Percentiles rank a stretch among this genome's conserved stretches.
These are phyloP conservation scores for Letharia columbiana DNA, from an alignment of 495 filamentous ascomycete species.

Conservation along the genomic window DNA sequence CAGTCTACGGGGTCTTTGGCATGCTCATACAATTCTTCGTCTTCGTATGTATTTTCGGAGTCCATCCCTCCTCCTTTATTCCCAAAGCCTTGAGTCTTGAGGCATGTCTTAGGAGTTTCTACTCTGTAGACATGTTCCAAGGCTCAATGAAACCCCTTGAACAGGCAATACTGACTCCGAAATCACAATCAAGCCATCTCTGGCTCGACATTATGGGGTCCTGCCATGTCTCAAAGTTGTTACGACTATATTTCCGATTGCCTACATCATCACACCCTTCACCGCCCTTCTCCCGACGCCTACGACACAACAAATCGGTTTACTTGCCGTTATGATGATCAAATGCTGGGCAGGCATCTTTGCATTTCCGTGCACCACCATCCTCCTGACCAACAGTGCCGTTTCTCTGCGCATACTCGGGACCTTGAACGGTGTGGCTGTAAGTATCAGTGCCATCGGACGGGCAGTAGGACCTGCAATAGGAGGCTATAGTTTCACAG, in stretches of 20 bases:
- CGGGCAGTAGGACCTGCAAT: constrained; percentile 67
- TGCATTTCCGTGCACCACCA: constrained; percentile 80
- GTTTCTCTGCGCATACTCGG: constrained; percentile 65
- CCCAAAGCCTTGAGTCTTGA: too few species aligned
- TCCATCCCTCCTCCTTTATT: too few species aligned
- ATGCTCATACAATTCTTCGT: constrained; percentile 71
- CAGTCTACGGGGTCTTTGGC: constrained; percentile 60
- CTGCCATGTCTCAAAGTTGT: constrained; percentile 57
- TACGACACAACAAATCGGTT: constrained; percentile 28
- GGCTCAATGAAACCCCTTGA: too few species aligned
- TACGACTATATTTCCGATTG: constrained; percentile 54
- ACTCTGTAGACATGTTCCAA: too few species aligned
- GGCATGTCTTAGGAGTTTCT: too few species aligned
- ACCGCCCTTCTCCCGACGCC: constrained; percentile 43
- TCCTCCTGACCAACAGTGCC: constrained; percentile 83
- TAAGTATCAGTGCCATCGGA: constrained; percentile 68
- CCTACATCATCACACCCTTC: constrained; percentile 68
- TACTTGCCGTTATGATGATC: constrained; percentile 51
- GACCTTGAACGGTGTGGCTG: constrained; percentile 83
- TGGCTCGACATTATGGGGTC: constrained; percentile 61
- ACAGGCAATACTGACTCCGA: too few species aligned
- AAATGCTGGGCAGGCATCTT: constrained; percentile 69
- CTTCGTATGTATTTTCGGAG: constrained; percentile 35
- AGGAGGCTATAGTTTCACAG: constrained; percentile 56
- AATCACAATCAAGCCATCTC: constrained; percentile 34